Evolutionary conservation across 192 early-diverging fungal genomes (phyloP), one percentile per base, ranked within the genome.

Genomic region (Diversispora epigaea): DNA sequence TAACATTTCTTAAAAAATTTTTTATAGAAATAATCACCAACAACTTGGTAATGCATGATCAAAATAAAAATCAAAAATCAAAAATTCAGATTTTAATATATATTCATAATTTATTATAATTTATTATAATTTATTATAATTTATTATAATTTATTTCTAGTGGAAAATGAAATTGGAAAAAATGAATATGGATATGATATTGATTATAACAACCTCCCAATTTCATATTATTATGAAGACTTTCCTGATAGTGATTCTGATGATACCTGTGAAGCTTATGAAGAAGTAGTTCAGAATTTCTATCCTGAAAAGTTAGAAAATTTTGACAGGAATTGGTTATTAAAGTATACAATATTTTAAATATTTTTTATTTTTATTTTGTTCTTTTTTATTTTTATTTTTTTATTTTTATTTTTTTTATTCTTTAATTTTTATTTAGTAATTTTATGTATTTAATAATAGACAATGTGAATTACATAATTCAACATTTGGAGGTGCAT

Each of bases 391-490:
- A 21, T 21, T 25, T 19, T 43, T 43, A 15, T 17, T 32, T 61
- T 66, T 32, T 47, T 60, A 54, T 41, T 52, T n/a, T 40, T 32
- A 54, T 45, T 46, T 12, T 63, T 39, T 47, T 76, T 55, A 45
- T 62, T 43, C 56, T 9, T 19, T 25, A 69, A 41, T 69, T 9
- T n/a, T 2, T n/a, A 54, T 64, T 32, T 32, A 32, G 25, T 32
- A 32, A 32, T 32, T 32, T 32, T 32, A 32, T 32, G 25, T 32
- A 32, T 32, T n/a, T 32, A 32, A 32, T 73, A 43, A 63, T 61
- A 86, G 82, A 17, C 83, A 89, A 68, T 91, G 90, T 69, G 80
- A 81, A 17, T 55, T 75, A 7, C 89, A 92, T 77, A 44, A 88
- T 10, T 58, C 55, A 22, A 41, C 50, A 9, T 80, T 80, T 60